Conservation (phyloP, 23 red algal genomes). For the Gracilariopsis chorda region DNA sequence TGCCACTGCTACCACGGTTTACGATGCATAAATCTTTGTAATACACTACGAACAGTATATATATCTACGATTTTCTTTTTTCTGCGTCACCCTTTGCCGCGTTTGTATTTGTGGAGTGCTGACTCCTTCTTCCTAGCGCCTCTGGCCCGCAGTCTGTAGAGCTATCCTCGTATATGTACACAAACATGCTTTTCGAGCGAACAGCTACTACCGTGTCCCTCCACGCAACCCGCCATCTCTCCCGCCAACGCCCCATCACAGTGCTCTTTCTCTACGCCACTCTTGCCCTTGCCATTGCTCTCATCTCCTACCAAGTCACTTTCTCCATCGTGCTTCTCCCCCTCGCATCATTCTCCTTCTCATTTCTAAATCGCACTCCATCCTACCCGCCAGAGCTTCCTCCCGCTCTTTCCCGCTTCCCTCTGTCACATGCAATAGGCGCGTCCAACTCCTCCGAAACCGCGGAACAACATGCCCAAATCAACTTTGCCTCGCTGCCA, state of each 20-base stretch:
- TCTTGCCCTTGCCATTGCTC: neutral
- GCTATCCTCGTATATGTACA: neutral
- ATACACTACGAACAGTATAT: neutral
- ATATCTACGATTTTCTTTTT: no score
- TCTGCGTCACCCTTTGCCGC: no score
- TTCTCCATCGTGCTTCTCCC: conserved; percentile 26
- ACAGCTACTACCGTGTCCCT: neutral
- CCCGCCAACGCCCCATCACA: conserved; percentile 25
- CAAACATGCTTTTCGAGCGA: conserved; percentile 34
- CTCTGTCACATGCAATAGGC: neutral
- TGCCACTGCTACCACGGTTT: neutral
- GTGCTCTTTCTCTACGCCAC: neutral
- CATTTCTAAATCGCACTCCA: neutral
- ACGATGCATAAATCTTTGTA: neutral
- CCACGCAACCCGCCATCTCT: conserved; percentile 10
- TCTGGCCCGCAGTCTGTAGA: neutral
- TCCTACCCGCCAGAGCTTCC: neutral
- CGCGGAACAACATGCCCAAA: neutral
- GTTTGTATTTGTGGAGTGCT: no score
- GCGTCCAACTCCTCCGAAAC: neutral
- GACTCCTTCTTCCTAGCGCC: no score
- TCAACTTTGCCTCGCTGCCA: conserved; percentile 40
- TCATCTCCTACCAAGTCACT: conserved; percentile 30
- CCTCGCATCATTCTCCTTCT: conserved; percentile 5
- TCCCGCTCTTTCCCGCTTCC: neutral